These are phyloP conservation scores for Guadua angustifolia DNA, from an alignment of 176 grass and related monocot species.

Conservation along the genomic window DNA sequence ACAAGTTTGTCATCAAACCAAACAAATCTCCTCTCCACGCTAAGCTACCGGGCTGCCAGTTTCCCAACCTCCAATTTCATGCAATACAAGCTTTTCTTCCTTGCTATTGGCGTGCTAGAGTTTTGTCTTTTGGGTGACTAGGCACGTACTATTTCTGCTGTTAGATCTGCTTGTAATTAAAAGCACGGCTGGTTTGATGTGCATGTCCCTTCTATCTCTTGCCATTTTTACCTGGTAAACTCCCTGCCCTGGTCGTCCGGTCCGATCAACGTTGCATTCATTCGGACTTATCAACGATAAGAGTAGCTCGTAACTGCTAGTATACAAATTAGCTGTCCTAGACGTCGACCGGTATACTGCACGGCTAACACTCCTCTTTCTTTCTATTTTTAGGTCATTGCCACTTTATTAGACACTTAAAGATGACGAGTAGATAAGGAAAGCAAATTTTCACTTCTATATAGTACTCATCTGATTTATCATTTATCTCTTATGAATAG, in stretches of 20 bases:
- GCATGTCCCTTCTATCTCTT: background rate
- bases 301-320: background rate
- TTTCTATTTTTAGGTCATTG: too few species aligned
- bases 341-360: too few species aligned
- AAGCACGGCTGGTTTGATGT: background rate
- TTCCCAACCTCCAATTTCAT: background rate
- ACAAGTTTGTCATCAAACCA: too few species aligned
- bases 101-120: background rate
- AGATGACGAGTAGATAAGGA: too few species aligned
- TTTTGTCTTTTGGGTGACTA: background rate
- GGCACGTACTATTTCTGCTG: background rate
- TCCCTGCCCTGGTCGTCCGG: background rate
- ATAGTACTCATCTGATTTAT: too few species aligned
- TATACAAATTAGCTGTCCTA: background rate
- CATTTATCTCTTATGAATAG: too few species aligned
- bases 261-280: background rate
- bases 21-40: slow-evolving; percentile 42
- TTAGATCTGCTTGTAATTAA: too few species aligned
- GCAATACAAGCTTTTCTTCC: too few species aligned
- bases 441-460: too few species aligned
- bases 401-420: too few species aligned
- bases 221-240: background rate
- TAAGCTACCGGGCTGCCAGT: slow-evolving; percentile 7
- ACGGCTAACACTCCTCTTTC: too few species aligned
- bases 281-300: background rate